Evolutionary conservation across 352 stramenopile genomes (phyloP).

Genomic region (Globisporangium paddicum): DNA sequence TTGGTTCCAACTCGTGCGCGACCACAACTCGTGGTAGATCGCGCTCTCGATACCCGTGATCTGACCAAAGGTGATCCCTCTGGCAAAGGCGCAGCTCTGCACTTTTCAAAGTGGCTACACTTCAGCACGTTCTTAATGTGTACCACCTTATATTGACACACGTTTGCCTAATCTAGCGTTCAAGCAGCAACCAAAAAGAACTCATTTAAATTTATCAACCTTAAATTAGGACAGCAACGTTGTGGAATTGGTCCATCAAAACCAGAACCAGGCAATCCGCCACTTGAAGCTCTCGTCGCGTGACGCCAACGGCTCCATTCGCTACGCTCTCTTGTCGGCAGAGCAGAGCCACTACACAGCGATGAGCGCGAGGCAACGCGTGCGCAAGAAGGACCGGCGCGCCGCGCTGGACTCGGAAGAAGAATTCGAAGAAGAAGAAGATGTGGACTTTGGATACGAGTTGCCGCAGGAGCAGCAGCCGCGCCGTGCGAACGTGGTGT

Average conservation of each 20-base stretch:
- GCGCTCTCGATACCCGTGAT: too few species aligned
- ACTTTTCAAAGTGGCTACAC: neutral
- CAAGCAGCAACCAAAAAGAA: neutral
- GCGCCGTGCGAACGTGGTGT: neutral
- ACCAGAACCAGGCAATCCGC: neutral
- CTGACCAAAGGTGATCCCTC: too few species aligned
- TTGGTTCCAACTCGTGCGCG: too few species aligned
- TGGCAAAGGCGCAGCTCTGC: too few species aligned
- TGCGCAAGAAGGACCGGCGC: neutral
- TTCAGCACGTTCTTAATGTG: neutral
- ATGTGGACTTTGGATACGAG: neutral
- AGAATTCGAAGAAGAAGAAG: neutral
- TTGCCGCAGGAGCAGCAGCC: neutral
- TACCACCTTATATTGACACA: neutral
- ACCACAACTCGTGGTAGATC: too few species aligned
- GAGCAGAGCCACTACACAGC: neutral
- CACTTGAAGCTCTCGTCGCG: neutral
- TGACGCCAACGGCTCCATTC: neutral
- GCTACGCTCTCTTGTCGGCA: neutral
- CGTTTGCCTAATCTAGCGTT: neutral
- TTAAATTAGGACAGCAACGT: neutral
- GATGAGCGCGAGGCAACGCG: neutral
- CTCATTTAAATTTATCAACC: too few species aligned
- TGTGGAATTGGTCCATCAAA: slow-evolving; percentile 1
- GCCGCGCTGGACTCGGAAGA: neutral